Conservation (phyloP, 176 grass and related monocot species). For the sorghum (Sorghum bicolor) region DNA sequence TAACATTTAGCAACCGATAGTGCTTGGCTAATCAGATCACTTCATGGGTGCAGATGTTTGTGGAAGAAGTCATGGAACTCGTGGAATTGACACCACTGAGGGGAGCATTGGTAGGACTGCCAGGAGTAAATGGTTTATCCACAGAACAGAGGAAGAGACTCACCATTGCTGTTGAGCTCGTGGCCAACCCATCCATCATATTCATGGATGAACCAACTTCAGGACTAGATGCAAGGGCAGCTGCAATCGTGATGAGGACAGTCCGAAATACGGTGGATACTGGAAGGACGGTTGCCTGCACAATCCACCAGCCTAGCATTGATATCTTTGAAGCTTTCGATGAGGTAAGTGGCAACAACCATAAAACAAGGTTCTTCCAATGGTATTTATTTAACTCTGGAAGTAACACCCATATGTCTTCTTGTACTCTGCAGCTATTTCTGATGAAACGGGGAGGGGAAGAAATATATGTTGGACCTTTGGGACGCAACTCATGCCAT, state of each 20-base stretch:
- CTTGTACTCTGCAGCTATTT: conserved; percentile 59
- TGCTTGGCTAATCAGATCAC: neutral
- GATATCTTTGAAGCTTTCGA: conserved; percentile 98
- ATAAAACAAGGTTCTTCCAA: neutral
- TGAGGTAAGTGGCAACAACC: conserved; percentile 46
- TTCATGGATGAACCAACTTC: conserved; percentile 98
- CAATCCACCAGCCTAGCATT: conserved; percentile 93
- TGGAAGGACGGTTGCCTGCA: conserved; percentile 91
- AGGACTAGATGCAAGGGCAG: conserved; percentile 83
- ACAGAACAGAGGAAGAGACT: conserved; percentile 91
- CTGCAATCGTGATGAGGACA: conserved; percentile 91
- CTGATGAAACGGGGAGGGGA: conserved; percentile 98
- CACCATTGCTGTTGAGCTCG: conserved; percentile 90
- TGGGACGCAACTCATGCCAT: conserved; percentile 76
- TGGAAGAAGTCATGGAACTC: conserved; percentile 87
- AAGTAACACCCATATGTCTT: conserved; percentile 32
- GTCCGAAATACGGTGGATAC: conserved; percentile 89
- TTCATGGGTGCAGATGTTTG: conserved; percentile 65
- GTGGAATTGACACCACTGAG: conserved; percentile 74
- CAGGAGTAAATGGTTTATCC: conserved; percentile 90
- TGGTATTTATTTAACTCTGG: neutral
- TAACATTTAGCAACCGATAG: neutral
- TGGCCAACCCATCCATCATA: conserved; percentile 93
- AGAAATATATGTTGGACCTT: conserved; percentile 81
- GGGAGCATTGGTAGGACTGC: conserved; percentile 79